Base-by-base conservation (phyloP, 345 rosid species). In the Reutealis trisperma region DNA sequence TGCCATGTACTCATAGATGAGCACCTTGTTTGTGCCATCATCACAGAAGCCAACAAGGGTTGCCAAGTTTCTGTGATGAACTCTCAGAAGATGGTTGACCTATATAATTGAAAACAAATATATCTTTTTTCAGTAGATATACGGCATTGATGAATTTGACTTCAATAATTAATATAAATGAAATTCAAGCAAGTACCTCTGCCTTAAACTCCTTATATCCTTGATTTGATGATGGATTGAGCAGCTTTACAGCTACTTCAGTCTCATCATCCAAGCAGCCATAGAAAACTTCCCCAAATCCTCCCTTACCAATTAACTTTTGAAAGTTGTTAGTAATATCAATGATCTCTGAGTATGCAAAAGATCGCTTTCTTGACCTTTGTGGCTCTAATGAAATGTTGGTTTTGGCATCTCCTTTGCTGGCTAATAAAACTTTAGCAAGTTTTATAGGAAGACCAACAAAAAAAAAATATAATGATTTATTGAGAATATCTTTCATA, bases 221-320 rank as follows among this genome's bases (percentile, higher is more conserved):
- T 81, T 85, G 88, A 65, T 32, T 61, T 44, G 91, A 81, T 30
- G 81, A 67, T 14, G 77, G 67, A 76, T 90, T 85, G 1, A 88
- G 84, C 85, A 88, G 70, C 75, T 90, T 88, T 10, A 90, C 90
- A 1, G 91, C 90, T 25, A 90, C 93, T 84, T 86, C 77, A 67
- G 83, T 81, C 27, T 78, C 84, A 76, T 83, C 81, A 88, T 27
- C 30, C 1, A 75, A 30, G 57, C n/a, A 2, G 90, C 91, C 22
- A 82, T 27, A 82, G 64, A 77, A 88, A 78, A 88, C 89, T 78
- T 78, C 84, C 59, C 93, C 87, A 41, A 88, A 88, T 54, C 90
- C 91, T 63, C 90, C 90, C 67, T 67, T 75, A 58, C 90, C 91
- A 45, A 86, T 84, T 45, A 80, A 37, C 59, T 41, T 78, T 41